Evolutionary conservation across 176 grass and related monocot genomes (phyloP).

Genomic region (Ensete ventricosum): DNA sequence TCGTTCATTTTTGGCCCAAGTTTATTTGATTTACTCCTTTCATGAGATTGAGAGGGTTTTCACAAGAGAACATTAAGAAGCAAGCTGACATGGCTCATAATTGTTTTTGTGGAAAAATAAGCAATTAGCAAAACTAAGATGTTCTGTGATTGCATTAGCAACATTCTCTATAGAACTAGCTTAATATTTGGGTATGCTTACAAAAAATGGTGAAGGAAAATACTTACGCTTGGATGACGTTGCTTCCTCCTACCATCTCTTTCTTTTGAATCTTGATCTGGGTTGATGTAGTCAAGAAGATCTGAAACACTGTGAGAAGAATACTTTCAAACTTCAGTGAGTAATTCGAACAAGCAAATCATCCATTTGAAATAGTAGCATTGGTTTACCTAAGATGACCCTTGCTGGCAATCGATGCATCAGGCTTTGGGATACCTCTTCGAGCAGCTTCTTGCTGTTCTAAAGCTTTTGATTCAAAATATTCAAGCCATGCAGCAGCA

Average conservation of each 20-base stretch:
- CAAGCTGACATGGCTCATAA: no score
- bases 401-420: constrained; percentile 98
- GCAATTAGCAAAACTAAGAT: no score
- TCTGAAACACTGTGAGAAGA: constrained; percentile 87
- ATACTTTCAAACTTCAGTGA: constrained; percentile 1
- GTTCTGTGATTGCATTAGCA: background rate
- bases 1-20: no score
- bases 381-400: constrained; percentile 92
- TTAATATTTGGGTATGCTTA: background rate
- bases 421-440: constrained; percentile 94
- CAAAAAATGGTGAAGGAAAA: constrained; percentile 5
- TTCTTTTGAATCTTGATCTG: constrained; percentile 84
- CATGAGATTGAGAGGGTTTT: background rate
- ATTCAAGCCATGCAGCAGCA: constrained; percentile 94
- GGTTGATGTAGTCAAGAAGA: constrained; percentile 98
- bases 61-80: background rate
- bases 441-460: constrained; percentile 86
- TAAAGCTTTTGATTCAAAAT: constrained; percentile 92
- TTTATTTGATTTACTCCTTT: background rate
- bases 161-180: background rate
- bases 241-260: constrained; percentile 67
- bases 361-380: constrained; percentile 2
- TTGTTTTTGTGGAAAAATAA: no score
- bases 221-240: constrained; percentile 60
- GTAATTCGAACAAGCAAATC: background rate